Evolutionary conservation across 2,329 filamentous ascomycete genomes (phyloP), one percentile per base, ranked within the genome.

Genomic region (Talaromyces sp.): DNA sequence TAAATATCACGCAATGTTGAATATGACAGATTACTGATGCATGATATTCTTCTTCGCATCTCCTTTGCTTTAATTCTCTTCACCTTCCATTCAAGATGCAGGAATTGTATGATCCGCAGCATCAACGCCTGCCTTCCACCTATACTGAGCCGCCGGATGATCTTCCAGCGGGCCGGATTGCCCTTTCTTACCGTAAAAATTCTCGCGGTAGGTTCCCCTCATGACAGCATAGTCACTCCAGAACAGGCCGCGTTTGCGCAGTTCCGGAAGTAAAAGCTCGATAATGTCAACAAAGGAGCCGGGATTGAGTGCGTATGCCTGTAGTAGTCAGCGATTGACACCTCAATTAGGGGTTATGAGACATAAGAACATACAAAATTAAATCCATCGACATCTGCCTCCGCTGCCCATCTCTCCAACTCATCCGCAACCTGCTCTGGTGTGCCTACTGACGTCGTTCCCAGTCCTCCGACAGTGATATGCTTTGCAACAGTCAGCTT

Each of bases 361-460:
- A 6, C 22, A 5, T 11, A 2, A 63, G 37, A 6, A 75, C 84
- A 78, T 73, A 88, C 88, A 73, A 92, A 83, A 72, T 92, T 92
- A 76, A 92, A 92, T 0, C 89, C 89, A 71, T 92, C 89, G 0
- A 92, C 84, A 68, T 90, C 89, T 0, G 87, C 88, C 72, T 90
- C 88, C 6, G 79, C 71, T 0, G 91, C 80, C 89, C 89, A 92
- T 0, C 80, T 76, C 75, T 92, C 87, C 64, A 92, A 80, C 50
- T 84, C 82, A 72, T 92, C 88, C 0, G 87, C 89, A 1, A 91
- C 88, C 68, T 86, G 84, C 16, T 81, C 74, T 0, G 89, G 79
- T 0, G 87, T 90, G 0, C 90, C 89, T 0, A 91, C 86, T 2
- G 87, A 75, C 0, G 87, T 82, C 0, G 88, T 85, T 0, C 88